phyloP scores from a whole-genome alignment of 108 stramenopile genomes.

The Conticribra weissflogii region DNA sequence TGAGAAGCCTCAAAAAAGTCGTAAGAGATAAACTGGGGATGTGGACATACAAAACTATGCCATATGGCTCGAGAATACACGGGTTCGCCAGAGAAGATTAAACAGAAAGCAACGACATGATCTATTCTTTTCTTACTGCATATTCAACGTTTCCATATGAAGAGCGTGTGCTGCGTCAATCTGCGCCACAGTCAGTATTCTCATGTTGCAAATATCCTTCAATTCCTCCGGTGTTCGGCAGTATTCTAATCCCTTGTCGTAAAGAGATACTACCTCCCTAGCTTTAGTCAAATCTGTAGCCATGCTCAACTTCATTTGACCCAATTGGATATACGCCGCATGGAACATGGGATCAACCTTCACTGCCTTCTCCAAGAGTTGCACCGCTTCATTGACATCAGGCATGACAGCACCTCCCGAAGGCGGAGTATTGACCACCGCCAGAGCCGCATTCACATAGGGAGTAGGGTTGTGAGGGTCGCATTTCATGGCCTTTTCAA shows the following conservation, averaged over 20 bases:
- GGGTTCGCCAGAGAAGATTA: too few species aligned
- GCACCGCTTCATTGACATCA: constrained; percentile 67
- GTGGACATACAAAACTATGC: too few species aligned
- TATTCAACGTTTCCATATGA: constrained; percentile 86
- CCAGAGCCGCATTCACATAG: constrained; percentile 90
- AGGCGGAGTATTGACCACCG: constrained; percentile 80
- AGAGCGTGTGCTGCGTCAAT: constrained; percentile 81
- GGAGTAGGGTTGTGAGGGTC: constrained; percentile 86
- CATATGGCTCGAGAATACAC: too few species aligned
- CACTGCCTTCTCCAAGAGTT: constrained; percentile 80
- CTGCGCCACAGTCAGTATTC: constrained; percentile 85
- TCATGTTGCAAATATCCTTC: constrained; percentile 88
- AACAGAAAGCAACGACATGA: too few species aligned
- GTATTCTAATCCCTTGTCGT: constrained; percentile 75
- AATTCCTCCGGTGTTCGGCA: constrained; percentile 89
- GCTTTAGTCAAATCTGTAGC: constrained; percentile 75
- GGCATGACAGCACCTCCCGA: constrained; percentile 64
- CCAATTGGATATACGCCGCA: constrained; percentile 89
- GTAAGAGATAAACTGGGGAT: too few species aligned
- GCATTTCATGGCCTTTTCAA: constrained; percentile 83
- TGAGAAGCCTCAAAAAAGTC: too few species aligned
- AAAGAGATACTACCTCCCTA: constrained; percentile 77
- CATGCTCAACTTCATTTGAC: constrained; percentile 89
- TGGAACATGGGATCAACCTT: constrained; percentile 89
- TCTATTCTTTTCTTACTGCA: constrained; percentile 71